A percentile compares a stretch with the other conserved stretches of the same genome.
These are phyloP conservation scores for Cytospora piceae DNA, from an alignment of 2,329 filamentous ascomycete genomes.

Conservation along the genomic window DNA sequence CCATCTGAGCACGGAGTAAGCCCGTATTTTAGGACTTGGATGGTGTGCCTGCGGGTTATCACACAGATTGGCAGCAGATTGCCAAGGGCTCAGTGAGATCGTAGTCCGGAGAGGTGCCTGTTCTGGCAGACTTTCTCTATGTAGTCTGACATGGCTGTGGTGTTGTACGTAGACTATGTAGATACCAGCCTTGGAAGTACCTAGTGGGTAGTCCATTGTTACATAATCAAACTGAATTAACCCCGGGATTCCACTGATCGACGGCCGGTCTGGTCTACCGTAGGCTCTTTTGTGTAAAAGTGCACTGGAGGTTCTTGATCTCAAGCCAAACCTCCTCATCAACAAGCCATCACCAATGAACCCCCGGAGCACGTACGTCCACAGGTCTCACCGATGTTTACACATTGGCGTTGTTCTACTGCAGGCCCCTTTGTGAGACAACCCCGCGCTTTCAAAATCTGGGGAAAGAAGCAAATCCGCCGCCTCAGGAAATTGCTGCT, in stretches of 20 bases:
- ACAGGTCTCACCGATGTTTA: conserved; percentile 1
- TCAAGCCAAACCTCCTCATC: neutral
- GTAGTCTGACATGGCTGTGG: too few species aligned
- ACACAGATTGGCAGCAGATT: neutral
- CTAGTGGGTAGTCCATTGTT: too few species aligned
- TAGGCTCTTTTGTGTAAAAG: neutral
- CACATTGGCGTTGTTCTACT: conserved; percentile 21
- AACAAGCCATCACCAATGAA: neutral
- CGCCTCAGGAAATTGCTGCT: conserved; percentile 6
- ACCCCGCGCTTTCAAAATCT: conserved; percentile 24
- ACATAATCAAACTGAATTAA: too few species aligned
- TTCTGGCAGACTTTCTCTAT: too few species aligned
- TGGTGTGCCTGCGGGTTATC: too few species aligned
- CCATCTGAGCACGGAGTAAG: too few species aligned
- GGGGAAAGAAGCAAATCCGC: conserved; percentile 19
- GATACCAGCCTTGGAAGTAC: too few species aligned
- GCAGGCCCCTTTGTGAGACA: conserved; percentile 17
- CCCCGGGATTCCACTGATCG: neutral
- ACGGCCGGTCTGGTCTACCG: neutral
- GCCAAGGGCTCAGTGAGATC: neutral
- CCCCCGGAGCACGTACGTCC: conserved; percentile 9
- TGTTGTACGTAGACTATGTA: too few species aligned
- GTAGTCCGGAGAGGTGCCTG: neutral
- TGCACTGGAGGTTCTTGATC: neutral
- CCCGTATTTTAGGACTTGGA: too few species aligned